A percentile compares a stretch with the other conserved stretches of the same genome.
phyloP scores from a whole-genome alignment of 2,329 filamentous ascomycete species.

The Fonsecaea multimorphosa region DNA sequence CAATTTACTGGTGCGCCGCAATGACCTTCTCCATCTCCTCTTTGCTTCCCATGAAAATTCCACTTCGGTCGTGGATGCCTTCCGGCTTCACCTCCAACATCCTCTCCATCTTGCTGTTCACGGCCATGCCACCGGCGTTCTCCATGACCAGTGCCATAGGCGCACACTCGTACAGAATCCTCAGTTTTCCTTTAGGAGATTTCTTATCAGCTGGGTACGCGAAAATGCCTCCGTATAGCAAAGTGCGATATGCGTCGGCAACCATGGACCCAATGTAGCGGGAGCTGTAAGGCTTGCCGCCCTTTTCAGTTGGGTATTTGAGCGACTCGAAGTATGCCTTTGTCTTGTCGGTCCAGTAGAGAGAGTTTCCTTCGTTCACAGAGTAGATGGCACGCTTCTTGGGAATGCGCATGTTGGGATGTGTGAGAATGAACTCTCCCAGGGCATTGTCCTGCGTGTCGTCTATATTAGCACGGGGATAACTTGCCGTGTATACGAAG shows the following conservation, averaged over 20 bases:
- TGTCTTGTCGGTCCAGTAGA: constrained; percentile 92
- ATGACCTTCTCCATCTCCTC: constrained; percentile 98
- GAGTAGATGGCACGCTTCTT: constrained; percentile 86
- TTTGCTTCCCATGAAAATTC: constrained; percentile 94
- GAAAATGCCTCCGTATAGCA: constrained; percentile 95
- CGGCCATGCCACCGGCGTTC: constrained; percentile 91
- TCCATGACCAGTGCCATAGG: constrained; percentile 99
- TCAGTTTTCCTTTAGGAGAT: constrained; percentile 96
- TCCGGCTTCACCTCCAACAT: constrained; percentile 90
- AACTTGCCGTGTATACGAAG: no score
- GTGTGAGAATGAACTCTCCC: constrained; percentile 97
- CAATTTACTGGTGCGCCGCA: constrained; percentile 67
- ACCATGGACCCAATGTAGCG: constrained; percentile 96
- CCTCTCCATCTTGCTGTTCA: constrained; percentile 87
- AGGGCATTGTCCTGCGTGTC: constrained; percentile 74
- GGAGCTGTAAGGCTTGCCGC: constrained; percentile 85
- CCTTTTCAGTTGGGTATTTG: constrained; percentile 74
- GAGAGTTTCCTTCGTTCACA: constrained; percentile 96
- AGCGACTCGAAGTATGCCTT: constrained; percentile 87
- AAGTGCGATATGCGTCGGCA: constrained; percentile 92
- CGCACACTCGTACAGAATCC: constrained; percentile 97
- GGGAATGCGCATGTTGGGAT: constrained; percentile 91
- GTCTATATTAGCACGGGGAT: not conserved
- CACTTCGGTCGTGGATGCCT: constrained; percentile 91
- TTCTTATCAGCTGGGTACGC: constrained; percentile 98